Evolutionary conservation across 2,329 filamentous ascomycete species (phyloP).

Genomic region (Drechslerella stenobrocha): DNA sequence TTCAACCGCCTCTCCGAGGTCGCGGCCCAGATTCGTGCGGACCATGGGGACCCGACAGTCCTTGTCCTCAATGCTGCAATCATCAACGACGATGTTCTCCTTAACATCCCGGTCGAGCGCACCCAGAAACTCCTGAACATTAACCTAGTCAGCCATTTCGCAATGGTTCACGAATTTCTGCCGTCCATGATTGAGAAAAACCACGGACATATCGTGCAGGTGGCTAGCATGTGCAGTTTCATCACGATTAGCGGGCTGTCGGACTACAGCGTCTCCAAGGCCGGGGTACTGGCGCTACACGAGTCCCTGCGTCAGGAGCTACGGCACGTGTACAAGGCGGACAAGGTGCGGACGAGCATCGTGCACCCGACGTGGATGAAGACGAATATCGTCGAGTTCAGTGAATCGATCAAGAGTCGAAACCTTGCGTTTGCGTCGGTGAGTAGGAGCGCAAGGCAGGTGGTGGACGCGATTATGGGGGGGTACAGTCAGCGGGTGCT

Average conservation of each 20-base stretch:
- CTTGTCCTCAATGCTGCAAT: conserved; percentile 58
- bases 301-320: conserved; percentile 67
- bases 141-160: conserved; percentile 70
- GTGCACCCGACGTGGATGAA: conserved; percentile 67
- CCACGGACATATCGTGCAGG: conserved; percentile 73
- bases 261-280: conserved; percentile 70
- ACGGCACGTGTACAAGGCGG: conserved; percentile 64
- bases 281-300: conserved; percentile 68
- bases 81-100: conserved; percentile 50
- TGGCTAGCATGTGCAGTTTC: conserved; percentile 68
- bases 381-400: conserved; percentile 55
- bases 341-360: conserved; percentile 66
- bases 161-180: conserved; percentile 68
- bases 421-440: conserved; percentile 26
- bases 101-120: conserved; percentile 11
- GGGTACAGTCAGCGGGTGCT: conserved; percentile 34
- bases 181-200: conserved; percentile 66
- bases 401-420: not conserved
- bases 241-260: conserved; percentile 65
- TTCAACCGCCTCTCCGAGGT: conserved; percentile 10
- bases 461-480: conserved; percentile 20
- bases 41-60: conserved; percentile 55
- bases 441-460: conserved; percentile 15
- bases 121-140: conserved; percentile 62
- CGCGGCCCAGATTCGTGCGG: conserved; percentile 54